phyloP scores from a whole-genome alignment of 768 basidiomycete genomes.

The Leccinellum luteum region DNA sequence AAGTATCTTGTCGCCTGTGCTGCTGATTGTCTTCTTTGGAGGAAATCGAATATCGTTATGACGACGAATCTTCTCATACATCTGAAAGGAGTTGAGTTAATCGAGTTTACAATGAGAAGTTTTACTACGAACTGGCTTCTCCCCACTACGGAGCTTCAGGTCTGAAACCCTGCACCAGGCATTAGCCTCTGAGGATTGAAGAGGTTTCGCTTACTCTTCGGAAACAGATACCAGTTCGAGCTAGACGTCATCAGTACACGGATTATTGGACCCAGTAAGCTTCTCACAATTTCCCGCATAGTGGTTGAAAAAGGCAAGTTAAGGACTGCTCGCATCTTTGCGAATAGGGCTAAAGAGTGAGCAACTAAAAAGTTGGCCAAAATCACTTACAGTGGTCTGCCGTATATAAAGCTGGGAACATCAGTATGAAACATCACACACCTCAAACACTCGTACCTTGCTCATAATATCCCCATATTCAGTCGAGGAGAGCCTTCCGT shows the following conservation, averaged over 20 bases:
- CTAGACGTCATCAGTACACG: constrained; percentile 32
- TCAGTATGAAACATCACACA: constrained; percentile 2
- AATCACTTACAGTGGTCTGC: constrained; percentile 55
- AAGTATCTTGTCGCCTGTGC: constrained; percentile 74
- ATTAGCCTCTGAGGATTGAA: background rate
- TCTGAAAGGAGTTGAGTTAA: constrained; percentile 24
- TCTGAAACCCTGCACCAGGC: constrained; percentile 55
- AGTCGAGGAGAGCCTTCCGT: constrained; percentile 54
- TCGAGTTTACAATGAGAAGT: background rate
- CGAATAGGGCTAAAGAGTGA: background rate
- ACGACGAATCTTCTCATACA: constrained; percentile 64
- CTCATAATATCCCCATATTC: constrained; percentile 86
- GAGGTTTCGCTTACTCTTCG: constrained; percentile 53
- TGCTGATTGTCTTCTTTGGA: constrained; percentile 66
- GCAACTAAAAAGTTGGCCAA: background rate
- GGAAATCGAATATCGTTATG: constrained; percentile 81
- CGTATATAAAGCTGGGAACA: constrained; percentile 66
- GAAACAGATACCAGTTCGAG: constrained; percentile 63
- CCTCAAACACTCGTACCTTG: constrained; percentile 49
- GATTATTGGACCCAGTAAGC: background rate
- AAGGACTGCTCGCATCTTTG: constrained; percentile 67
- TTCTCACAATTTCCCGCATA: constrained; percentile 64
- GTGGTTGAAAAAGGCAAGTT: constrained; percentile 52
- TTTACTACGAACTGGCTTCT: constrained; percentile 55
- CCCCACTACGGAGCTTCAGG: constrained; percentile 67